phyloP scores from a whole-genome alignment of 306 rosid genomes.

The Myrica gale region DNA sequence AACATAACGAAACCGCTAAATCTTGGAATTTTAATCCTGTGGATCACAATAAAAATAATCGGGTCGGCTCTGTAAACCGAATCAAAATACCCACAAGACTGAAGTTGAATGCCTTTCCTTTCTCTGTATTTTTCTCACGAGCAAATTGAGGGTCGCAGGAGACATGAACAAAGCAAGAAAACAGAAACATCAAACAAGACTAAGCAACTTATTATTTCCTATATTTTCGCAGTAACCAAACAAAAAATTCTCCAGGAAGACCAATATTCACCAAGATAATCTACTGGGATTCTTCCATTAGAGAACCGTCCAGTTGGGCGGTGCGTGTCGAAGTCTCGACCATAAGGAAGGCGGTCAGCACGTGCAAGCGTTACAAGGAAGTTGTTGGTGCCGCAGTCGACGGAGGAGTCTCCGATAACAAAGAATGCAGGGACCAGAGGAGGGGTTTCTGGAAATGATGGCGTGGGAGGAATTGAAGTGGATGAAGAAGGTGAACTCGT shows the following conservation, averaged over 20 bases:
- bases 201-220: neutral
- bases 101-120: neutral
- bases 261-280: slow-evolving; percentile 53
- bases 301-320: slow-evolving; percentile 77
- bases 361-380: slow-evolving; percentile 74
- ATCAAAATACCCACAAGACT: neutral
- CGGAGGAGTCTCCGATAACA: slow-evolving; percentile 84
- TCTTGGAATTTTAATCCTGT: neutral
- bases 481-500: slow-evolving; percentile 33
- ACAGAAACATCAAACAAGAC: neutral
- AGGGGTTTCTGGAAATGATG: slow-evolving; percentile 1
- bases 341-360: slow-evolving; percentile 77
- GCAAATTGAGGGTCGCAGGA: neutral
- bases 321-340: slow-evolving; percentile 79
- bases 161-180: neutral
- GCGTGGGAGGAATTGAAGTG: slow-evolving; percentile 4
- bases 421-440: slow-evolving; percentile 66
- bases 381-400: slow-evolving; percentile 81
- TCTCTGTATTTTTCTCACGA: neutral
- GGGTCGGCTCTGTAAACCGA: neutral
- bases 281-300: slow-evolving; percentile 86
- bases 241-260: neutral
- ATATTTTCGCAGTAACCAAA: neutral
- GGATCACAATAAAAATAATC: neutral
- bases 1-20: neutral